phyloP scores from a whole-genome alignment of 371 early-diverging fungal species.

The Mucor mucedo region DNA sequence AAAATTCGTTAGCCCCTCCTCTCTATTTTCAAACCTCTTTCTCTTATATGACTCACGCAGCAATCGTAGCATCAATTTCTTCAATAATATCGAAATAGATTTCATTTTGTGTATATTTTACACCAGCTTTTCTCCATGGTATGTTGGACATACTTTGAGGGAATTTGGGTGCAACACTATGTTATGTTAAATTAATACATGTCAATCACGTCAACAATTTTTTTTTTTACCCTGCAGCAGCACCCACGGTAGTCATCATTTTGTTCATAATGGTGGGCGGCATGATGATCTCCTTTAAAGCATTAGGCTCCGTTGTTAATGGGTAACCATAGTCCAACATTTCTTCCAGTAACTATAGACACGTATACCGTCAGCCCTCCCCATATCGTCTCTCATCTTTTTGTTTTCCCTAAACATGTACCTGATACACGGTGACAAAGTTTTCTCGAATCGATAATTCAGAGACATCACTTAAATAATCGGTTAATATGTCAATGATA shows the following conservation, averaged over 20 bases:
- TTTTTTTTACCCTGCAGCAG: conserved; percentile 58
- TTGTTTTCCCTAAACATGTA: conserved; percentile 19
- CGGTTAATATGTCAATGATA: conserved; percentile 76
- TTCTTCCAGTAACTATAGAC: conserved; percentile 79
- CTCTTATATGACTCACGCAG: conserved; percentile 53
- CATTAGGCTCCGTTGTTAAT: conserved; percentile 85
- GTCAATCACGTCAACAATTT: neutral
- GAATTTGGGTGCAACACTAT: conserved; percentile 52
- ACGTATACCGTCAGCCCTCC: neutral
- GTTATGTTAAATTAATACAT: neutral
- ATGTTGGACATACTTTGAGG: conserved; percentile 71
- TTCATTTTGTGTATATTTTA: conserved; percentile 91
- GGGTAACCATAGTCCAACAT: conserved; percentile 93
- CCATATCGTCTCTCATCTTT: neutral
- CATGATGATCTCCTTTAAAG: conserved; percentile 85
- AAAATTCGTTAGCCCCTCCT: neutral
- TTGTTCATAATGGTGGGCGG: conserved; percentile 86
- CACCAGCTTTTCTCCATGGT: conserved; percentile 89
- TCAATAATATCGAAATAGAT: conserved; percentile 92
- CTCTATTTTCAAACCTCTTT: too few relatives aligned
- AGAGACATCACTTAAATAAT: conserved; percentile 83
- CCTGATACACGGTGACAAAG: conserved; percentile 92
- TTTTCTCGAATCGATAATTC: conserved; percentile 88
- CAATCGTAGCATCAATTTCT: conserved; percentile 84
- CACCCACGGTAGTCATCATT: conserved; percentile 86